These are phyloP conservation scores for Candida ficus DNA, from an alignment of 805 yeast genomes.

Conservation along the genomic window DNA sequence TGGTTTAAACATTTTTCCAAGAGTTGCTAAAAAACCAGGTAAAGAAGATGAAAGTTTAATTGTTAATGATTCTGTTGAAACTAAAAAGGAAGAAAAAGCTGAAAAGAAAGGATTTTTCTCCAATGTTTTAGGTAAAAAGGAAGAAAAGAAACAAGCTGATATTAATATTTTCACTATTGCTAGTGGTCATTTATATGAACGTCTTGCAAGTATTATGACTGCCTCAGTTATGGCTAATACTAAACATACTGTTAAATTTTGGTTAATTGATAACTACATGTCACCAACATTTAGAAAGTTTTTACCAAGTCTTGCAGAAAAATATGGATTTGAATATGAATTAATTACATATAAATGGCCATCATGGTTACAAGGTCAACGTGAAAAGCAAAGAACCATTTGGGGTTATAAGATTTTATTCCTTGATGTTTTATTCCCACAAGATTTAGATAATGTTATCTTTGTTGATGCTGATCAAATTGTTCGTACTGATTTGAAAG, in stretches of 20 bases:
- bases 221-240: slow-evolving; percentile 68
- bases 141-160: slow-evolving; percentile 40
- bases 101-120: slow-evolving; percentile 15
- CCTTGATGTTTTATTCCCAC: slow-evolving; percentile 84
- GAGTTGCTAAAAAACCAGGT: slow-evolving; percentile 38
- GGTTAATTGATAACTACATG: slow-evolving; percentile 81
- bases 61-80: slow-evolving; percentile 11
- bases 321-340: slow-evolving; percentile 65
- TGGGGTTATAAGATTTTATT: slow-evolving; percentile 90
- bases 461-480: slow-evolving; percentile 87
- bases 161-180: slow-evolving; percentile 80
- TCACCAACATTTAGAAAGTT: slow-evolving; percentile 62
- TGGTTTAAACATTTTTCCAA: slow-evolving; percentile 43
- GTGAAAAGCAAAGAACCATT: slow-evolving; percentile 70
- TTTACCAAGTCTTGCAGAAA: slow-evolving; percentile 52
- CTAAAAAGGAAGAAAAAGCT: slow-evolving; percentile 2
- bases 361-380: slow-evolving; percentile 73
- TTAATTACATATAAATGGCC: slow-evolving; percentile 93
- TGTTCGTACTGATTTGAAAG: slow-evolving; percentile 68
- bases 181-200: slow-evolving; percentile 74
- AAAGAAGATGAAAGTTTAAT: slow-evolving; percentile 25
- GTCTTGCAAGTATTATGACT: slow-evolving; percentile 73
- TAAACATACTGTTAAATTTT: slow-evolving; percentile 64
- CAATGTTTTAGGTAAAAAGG: slow-evolving; percentile 8
- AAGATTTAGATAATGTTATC: slow-evolving; percentile 63